Percentiles rank a stretch among this genome's conserved stretches.
Evolutionary conservation across 352 stramenopile genomes (phyloP).

Genomic region (Pythium pyrilobum): DNA sequence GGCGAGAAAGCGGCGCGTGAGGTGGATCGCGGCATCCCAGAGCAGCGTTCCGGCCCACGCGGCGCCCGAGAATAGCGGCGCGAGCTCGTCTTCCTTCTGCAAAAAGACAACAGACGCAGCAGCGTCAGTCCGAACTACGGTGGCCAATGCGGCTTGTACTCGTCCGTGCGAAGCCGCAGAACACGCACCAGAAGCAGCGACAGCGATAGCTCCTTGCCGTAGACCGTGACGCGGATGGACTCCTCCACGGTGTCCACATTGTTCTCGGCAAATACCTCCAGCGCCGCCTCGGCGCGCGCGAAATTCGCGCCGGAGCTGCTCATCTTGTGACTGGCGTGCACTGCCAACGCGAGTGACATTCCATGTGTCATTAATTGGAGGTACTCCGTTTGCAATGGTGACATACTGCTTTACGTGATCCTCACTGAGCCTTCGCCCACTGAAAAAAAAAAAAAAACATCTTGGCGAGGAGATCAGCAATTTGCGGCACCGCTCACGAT

Average conservation of each 20-base stretch:
- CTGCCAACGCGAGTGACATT: conserved; percentile 4
- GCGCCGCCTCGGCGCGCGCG: background rate
- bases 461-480: no score
- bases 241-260: conserved; percentile 57
- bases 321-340: background rate
- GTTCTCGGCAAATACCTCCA: conserved; percentile 51
- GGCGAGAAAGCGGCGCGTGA: conserved; percentile 47
- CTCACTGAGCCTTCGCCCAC: no score
- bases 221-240: conserved; percentile 47
- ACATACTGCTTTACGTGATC: no score
- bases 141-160: no score
- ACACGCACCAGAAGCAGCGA: conserved; percentile 54
- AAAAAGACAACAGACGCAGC: background rate
- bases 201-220: conserved; percentile 45
- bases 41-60: conserved; percentile 91
- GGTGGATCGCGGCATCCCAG: conserved; percentile 79
- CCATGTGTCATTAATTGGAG: background rate
- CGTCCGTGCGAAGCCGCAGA: no score
- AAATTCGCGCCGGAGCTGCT: background rate
- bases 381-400: no score
- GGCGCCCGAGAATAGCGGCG: conserved; percentile 90
- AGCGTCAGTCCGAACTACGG: background rate
- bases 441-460: no score
- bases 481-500: no score
- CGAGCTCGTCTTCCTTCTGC: conserved; percentile 84